These are phyloP conservation scores for Gracilaria vermiculophylla DNA, from an alignment of 23 red algal genomes.

Conservation along the genomic window DNA sequence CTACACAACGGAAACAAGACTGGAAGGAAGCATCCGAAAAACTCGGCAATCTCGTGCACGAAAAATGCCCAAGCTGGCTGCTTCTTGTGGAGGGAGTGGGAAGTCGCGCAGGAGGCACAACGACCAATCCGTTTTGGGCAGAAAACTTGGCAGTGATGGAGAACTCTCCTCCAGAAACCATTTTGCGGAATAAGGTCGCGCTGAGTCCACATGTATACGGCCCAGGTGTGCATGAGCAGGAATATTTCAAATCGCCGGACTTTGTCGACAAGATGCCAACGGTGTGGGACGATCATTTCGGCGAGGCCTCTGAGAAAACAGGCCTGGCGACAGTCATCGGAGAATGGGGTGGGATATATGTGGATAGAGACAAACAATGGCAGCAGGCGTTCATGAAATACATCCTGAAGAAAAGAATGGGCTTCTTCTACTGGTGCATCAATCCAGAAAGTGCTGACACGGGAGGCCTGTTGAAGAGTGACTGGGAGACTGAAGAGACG, in stretches of 20 bases:
- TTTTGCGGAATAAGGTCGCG: constrained; percentile 26
- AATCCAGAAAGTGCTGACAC: constrained; percentile 70
- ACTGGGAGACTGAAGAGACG: constrained; percentile 49
- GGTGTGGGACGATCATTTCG: constrained; percentile 78
- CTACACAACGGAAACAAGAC: constrained; percentile 15
- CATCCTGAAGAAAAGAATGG: constrained; percentile 33
- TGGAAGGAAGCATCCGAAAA: constrained; percentile 57
- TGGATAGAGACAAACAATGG: constrained; percentile 40
- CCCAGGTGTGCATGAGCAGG: constrained; percentile 30
- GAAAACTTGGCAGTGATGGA: constrained; percentile 55
- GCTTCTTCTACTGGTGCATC: constrained; percentile 66
- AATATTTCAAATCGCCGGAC: constrained; percentile 36
- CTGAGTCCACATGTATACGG: constrained; percentile 73
- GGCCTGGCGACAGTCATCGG: constrained; percentile 50
- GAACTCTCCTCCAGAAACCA: constrained; percentile 11
- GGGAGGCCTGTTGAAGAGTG: constrained; percentile 42
- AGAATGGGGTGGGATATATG: constrained; percentile 59
- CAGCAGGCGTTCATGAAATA: constrained; percentile 38
- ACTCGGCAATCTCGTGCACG: constrained; percentile 46
- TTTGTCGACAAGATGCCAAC: constrained; percentile 56
- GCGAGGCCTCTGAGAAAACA: constrained; percentile 13
- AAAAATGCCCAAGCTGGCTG: constrained; percentile 42
- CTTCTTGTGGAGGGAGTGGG: constrained; percentile 69
- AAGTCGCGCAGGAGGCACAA: not conserved
- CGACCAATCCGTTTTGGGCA: constrained; percentile 38